Evolutionary conservation across 1,284 basidiomycete species (phyloP), one percentile per base, ranked within the genome.

Genomic region (Sutorius eximius): DNA sequence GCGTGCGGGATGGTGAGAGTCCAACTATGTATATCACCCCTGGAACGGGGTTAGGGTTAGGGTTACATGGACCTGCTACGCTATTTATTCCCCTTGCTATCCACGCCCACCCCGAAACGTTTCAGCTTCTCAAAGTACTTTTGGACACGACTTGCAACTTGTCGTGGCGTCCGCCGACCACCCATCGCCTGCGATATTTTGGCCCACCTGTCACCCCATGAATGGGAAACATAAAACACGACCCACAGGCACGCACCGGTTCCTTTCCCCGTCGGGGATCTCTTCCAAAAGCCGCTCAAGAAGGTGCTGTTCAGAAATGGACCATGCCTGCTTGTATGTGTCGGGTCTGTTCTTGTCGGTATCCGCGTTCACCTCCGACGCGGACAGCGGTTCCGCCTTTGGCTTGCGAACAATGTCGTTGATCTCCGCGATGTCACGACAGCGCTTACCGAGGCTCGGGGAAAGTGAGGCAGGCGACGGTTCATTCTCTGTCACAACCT

Each of bases 61-160:
- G 54, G 44, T 61, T 55, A 56, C 55, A 36, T 9, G 13, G 16
- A 5, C 20, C 16, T 43, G 7, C 20, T 1, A 6, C 9, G 20
- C 30, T 12, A 65, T 50, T 58, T 70, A 51, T 69, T 66, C 20
- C 52, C 77, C 53, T 77, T 76, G 49, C 75, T 77, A 53, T 71
- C 69, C 51, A 72, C 56, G 16, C 65, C 70, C 27, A 82, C 65
- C 30, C 89, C 89, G 68, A 83, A 89, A 61, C 81, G 79, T 70
- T 86, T 89, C 68, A 91, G 68, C 74, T 91, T 91, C 66, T 88
- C 86, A 67, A 89, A 87, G 70, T 90, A 91, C 71, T 91, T 91
- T 64, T 91, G 89, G 49, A 91, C 89, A 20, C 89, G 80, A 72
- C 87, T 90, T 27, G 89, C 87, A n/a, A 91, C 89, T 71, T 91